These are phyloP conservation scores for Phytophthora parvispora DNA, from an alignment of 352 stramenopile genomes.

Conservation along the genomic window DNA sequence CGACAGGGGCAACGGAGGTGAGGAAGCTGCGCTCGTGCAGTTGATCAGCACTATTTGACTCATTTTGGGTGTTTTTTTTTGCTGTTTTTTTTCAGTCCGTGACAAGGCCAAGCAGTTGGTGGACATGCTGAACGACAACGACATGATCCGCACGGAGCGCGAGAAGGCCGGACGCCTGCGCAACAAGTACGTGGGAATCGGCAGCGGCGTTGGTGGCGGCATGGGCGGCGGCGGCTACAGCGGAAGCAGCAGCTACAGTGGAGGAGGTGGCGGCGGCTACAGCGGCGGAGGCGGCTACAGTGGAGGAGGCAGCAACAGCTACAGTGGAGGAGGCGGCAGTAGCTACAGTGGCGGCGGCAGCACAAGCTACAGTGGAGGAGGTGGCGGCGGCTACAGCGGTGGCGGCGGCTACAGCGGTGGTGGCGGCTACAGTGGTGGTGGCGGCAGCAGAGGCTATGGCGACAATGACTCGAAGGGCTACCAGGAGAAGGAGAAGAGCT, in stretches of 20 bases:
- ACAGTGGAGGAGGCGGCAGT: constrained; percentile 34
- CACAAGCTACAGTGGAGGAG: constrained; percentile 46
- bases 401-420: constrained; percentile 41
- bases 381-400: constrained; percentile 41
- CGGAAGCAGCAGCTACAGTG: constrained; percentile 45
- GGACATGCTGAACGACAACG: constrained; percentile 91
- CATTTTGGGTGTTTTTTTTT: constrained; percentile 9
- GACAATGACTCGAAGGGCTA: constrained; percentile 59
- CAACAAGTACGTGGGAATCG: constrained; percentile 92
- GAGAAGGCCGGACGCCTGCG: constrained; percentile 88
- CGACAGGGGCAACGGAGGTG: constrained; percentile 89
- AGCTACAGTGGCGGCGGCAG: constrained; percentile 46
- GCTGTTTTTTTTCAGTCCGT: constrained; percentile 57
- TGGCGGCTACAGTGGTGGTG: constrained; percentile 43
- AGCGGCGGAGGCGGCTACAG: constrained; percentile 44
- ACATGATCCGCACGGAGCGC: constrained; percentile 89
- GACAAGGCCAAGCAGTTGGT: constrained; percentile 93
- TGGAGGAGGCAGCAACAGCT: constrained; percentile 44
- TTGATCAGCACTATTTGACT: too few relatives aligned
- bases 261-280: constrained; percentile 29
- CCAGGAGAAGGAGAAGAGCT: constrained; percentile 71
- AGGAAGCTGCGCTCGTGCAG: too few relatives aligned
- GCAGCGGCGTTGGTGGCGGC: constrained; percentile 58
- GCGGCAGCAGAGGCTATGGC: constrained; percentile 50
- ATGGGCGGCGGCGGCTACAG: constrained; percentile 49